These are phyloP conservation scores for Globisporangium mamillatum DNA, from an alignment of 352 stramenopile genomes.

Conservation along the genomic window DNA sequence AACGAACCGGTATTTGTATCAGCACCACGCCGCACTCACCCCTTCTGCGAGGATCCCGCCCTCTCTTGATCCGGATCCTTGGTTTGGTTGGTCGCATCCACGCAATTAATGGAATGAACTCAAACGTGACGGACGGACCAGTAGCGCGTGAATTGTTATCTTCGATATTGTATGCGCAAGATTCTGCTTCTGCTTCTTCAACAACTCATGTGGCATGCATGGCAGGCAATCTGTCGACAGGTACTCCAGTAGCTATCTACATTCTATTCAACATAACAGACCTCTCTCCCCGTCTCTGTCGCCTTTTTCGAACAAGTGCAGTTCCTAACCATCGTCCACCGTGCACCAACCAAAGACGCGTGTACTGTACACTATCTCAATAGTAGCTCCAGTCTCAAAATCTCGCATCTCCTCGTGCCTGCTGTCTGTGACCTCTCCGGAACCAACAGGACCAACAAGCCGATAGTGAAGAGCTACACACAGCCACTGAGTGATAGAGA, in stretches of 20 bases:
- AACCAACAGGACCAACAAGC: conserved; percentile 10
- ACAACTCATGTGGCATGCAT: neutral
- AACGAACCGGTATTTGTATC: neutral
- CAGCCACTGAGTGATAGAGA: conserved; percentile 3
- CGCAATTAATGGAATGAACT: neutral
- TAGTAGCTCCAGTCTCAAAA: neutral
- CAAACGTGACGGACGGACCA: neutral
- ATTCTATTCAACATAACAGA: conserved; percentile 6
- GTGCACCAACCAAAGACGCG: conserved; percentile 42
- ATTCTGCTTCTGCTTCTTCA: neutral
- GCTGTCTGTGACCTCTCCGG: conserved; percentile 5
- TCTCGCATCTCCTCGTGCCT: conserved; percentile 2
- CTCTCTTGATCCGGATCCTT: neutral
- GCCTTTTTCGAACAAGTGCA: neutral
- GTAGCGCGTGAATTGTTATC: neutral
- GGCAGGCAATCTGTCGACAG: neutral
- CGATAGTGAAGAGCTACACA: conserved; percentile 5
- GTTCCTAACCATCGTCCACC: conserved; percentile 16
- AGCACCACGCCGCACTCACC: neutral
- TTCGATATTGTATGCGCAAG: neutral
- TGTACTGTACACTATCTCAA: neutral
- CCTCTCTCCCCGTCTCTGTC: neutral
- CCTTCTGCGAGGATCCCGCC: neutral
- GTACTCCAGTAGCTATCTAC: neutral
- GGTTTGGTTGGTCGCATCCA: neutral